Base-by-base conservation (phyloP, 345 rosid species). In the Conringia planisiliqua region DNA sequence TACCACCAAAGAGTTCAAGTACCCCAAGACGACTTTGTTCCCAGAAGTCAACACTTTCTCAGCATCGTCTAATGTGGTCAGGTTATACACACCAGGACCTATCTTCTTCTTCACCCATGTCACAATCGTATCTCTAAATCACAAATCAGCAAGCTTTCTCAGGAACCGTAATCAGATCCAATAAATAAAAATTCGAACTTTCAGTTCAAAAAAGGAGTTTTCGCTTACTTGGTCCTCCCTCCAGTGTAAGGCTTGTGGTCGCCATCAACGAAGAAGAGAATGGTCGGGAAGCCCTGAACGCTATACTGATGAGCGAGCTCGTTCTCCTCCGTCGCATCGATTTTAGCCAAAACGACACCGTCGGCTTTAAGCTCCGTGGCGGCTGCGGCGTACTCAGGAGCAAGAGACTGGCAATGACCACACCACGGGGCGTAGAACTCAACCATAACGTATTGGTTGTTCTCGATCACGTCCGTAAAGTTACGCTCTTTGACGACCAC, bases 391-490 rank as follows among this genome's bases (percentile, higher is more conserved):
- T 92, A 96, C 72, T 96, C 99, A 11, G 99, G 99, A 72, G 99
- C 98, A 60, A 95, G 81, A 35, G 96, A 79, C 79, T 95, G 96
- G 72, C 99, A 95, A 63, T 95, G 97, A 2, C 99, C 99, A 54
- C 99, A 96, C 99, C 99, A 96, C 5, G 99, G 96, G 9, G 99
- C 98, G 81, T 96, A 96, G 81, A 96, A 96, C 70, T 96, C 98
- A 16, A 96, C 96, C 98, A 96, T 82, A 17, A 92, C 99, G 77
- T 81, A 92, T 79, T 83, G 82, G 64, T 89, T 83, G 3, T 83
- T 86, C 82, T 81, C 84, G 13, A 90, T 71, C 73, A 86, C 74
- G 30, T 86, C 89, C 24, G 83, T 89, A 86, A 96, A 90, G 74
- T 96, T 96, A 4, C 92, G 68, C 54, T 85, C 89, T 80, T 82